These are phyloP conservation scores for Leccinum griseonigrum DNA, from an alignment of 1,284 basidiomycete genomes.

Conservation along the genomic window DNA sequence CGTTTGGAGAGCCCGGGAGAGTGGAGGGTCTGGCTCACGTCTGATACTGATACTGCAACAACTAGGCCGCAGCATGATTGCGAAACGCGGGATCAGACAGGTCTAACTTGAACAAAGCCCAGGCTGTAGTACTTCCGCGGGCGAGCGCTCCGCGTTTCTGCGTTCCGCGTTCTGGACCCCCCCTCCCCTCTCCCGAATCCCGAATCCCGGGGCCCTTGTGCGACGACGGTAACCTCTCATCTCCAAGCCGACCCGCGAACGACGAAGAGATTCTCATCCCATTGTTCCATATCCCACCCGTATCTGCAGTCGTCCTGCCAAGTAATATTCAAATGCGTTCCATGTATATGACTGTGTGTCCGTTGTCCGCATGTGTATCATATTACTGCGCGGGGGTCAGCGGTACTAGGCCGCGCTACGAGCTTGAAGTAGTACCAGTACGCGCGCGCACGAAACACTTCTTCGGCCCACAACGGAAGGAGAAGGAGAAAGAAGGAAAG, in stretches of 20 bases:
- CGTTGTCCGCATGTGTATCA: background rate
- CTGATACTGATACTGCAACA: background rate
- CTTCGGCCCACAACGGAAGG: background rate
- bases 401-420: too few relatives aligned
- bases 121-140: background rate
- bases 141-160: background rate
- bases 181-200: background rate
- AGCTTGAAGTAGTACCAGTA: too few relatives aligned
- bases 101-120: background rate
- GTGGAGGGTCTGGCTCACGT: background rate
- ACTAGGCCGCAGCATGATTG: background rate
- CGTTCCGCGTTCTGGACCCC: background rate
- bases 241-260: background rate
- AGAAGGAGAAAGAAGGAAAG: background rate
- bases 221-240: background rate
- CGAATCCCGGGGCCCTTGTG: background rate
- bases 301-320: background rate
- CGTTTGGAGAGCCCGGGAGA: background rate
- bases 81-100: background rate
- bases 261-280: background rate
- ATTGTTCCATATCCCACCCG: background rate
- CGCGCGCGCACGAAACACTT: background rate
- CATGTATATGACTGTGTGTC: background rate
- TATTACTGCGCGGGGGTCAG: background rate
- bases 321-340: background rate